Evolutionary conservation across 176 grass and related monocot genomes (phyloP).

Genomic region (Secale cereale): DNA sequence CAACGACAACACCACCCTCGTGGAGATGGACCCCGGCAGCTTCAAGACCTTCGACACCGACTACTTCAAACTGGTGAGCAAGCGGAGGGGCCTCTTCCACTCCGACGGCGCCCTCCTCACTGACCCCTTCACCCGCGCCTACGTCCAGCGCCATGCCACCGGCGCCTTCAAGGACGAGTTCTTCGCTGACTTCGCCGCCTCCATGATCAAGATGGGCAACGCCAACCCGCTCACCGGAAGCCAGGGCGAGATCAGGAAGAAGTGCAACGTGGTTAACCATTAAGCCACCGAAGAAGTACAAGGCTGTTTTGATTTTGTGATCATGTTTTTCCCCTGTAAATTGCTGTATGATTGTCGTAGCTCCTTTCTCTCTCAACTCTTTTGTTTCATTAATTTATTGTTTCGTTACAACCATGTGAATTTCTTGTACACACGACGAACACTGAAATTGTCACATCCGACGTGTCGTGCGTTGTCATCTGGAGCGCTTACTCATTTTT

Average conservation of each 20-base stretch:
- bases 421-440: neutral
- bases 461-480: too few species aligned
- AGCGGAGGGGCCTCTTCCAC: slow-evolving; percentile 74
- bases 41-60: slow-evolving; percentile 72
- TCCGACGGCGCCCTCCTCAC: slow-evolving; percentile 75
- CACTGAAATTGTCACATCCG: too few species aligned
- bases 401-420: slow-evolving; percentile 34
- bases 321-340: too few species aligned
- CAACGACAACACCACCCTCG: slow-evolving; percentile 59
- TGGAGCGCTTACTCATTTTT: too few species aligned
- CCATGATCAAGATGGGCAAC: slow-evolving; percentile 72
- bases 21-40: slow-evolving; percentile 95
- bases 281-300: neutral
- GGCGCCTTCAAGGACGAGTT: slow-evolving; percentile 36
- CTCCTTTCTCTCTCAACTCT: neutral
- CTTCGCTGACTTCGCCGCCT: slow-evolving; percentile 67
- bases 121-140: slow-evolving; percentile 45
- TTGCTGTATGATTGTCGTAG: neutral
- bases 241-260: slow-evolving; percentile 76
- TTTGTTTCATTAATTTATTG: slow-evolving; percentile 25
- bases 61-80: slow-evolving; percentile 55
- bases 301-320: too few species aligned
- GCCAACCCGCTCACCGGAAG: slow-evolving; percentile 50
- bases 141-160: slow-evolving; percentile 57
- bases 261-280: slow-evolving; percentile 56